phyloP scores from a whole-genome alignment of 352 stramenopile species.

The Elongisporangium senticosum region DNA sequence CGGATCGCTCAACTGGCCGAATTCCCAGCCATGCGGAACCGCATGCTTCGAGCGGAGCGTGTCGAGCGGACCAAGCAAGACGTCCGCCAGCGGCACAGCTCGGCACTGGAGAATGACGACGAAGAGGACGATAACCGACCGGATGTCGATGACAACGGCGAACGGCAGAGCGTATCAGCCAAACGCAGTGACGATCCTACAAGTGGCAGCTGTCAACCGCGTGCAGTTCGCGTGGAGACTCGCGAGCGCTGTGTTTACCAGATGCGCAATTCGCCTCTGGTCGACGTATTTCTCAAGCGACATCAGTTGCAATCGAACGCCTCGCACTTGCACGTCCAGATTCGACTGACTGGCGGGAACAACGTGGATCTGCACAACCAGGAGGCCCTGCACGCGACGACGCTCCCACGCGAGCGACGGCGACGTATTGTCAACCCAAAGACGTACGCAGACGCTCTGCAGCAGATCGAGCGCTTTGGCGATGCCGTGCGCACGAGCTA shows the following conservation, averaged over 20 bases:
- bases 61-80: conserved; percentile 56
- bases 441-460: conserved; percentile 40
- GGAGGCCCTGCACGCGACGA: conserved; percentile 36
- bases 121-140: not conserved
- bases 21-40: conserved; percentile 66
- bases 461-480: conserved; percentile 53
- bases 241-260: conserved; percentile 48
- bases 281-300: conserved; percentile 42
- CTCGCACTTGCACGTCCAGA: conserved; percentile 37
- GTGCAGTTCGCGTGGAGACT: conserved; percentile 26
- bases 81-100: conserved; percentile 36
- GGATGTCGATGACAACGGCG: conserved; percentile 16
- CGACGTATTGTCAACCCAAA: conserved; percentile 42
- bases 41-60: conserved; percentile 53
- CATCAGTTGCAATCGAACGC: conserved; percentile 51
- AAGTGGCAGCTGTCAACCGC: not conserved
- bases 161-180: conserved; percentile 2
- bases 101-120: conserved; percentile 10
- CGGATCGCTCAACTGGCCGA: conserved; percentile 46
- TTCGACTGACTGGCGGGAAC: conserved; percentile 49
- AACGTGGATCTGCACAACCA: conserved; percentile 38
- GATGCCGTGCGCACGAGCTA: conserved; percentile 41
- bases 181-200: conserved; percentile 1
- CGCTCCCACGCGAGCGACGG: conserved; percentile 23
- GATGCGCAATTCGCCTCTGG: conserved; percentile 65